Evolutionary conservation across 768 basidiomycete genomes (phyloP), one percentile per base, ranked within the genome.

Genomic region (Russula sp.): DNA sequence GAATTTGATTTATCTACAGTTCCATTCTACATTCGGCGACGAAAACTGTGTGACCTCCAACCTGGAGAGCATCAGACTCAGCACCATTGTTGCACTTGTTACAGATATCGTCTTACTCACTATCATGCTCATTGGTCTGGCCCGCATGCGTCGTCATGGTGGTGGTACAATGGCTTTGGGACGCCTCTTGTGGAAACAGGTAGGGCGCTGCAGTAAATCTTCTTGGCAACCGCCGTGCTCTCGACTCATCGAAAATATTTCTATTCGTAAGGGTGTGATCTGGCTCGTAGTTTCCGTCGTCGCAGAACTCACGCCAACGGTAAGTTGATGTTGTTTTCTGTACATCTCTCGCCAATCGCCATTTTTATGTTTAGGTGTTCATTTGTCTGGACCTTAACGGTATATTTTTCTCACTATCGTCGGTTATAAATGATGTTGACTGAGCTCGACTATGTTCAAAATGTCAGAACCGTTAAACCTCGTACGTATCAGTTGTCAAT

Each of bases 111-210:
- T 24, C 13, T 22, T 58, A 16, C 42, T 58, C 8, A 13, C 46
- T 9, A 46, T 32, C 11, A 58, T 58, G 44, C 57, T 58, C 22
- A 4, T 34, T 22, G 57, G 57, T 14, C 14, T 58, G 46, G 11
- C 48, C 28, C 44, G 46, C 44, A 3, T 48, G 30, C 46, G 46
- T n/a, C 28, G 24, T 6, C n/a, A 32, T 13, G 8, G 30, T 22
- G 44, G 44, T 9, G 30, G n/a, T 11, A 48, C 30, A 5, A 11
- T 48, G 7, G 13, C 20, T 22, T 7, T 58, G 7, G 44, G 44
- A 26, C 20, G 32, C 22, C 46, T 48, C 30, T 22, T 58, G 14
- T 57, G 40, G 56, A 57, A 57, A 5, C 56, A 57, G 56, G 56
- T 57, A n/a, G 20, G 56, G 18, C 30, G 4, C 11, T 36, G 36